Base-by-base conservation (phyloP, 352 stramenopile species). In the Globisporangium abappressorium region DNA sequence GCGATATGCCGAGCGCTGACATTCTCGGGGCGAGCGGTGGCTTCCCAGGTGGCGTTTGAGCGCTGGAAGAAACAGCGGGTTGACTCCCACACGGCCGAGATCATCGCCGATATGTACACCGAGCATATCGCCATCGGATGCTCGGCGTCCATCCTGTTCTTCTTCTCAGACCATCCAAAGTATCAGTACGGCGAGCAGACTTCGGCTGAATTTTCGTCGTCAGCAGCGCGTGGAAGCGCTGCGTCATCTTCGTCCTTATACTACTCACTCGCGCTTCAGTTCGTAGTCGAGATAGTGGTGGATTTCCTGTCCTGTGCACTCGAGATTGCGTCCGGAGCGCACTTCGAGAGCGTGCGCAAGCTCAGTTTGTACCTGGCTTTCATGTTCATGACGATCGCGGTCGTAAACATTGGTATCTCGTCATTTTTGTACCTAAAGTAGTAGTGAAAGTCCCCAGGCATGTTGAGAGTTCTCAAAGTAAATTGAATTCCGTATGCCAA, bases 61-160 rank as follows among this genome's bases (percentile, higher is more conserved):
- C 34, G 70, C n/a, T 82, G 77, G 74, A 63, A 64, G 24, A 57
- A 59, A 36, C 71, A 70, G 5, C 46, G 70, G 5, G 28, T 82
- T 1, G 57, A 65, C 1, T 74, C 76, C 22, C 68, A 84, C 30
- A 73, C 75, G 6, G 72, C 74, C 0, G 79, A 86, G 49, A 11
- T 72, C 12, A 77, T 74, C 24, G 68, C 78, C 12, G 75, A 83
- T 43, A 86, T 86, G 76, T 80, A 78, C 36, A 72, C 78, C 33
- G 78, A 86, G 63, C 81, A 84, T 41, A 80, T 86, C 36, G 72
- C 78, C 0, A 81, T 84, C 30, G 76, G 69, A 0, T 86, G 76
- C 65, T 84, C 78, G 4, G 64, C 76, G 58, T 81, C 69, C n/a
- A 78, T 83, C 11, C 57, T 82, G 8, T 77, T 73, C 57, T 85